Base-by-base conservation (phyloP, 208 protist species). In the Trypanosoma platydactyli region DNA sequence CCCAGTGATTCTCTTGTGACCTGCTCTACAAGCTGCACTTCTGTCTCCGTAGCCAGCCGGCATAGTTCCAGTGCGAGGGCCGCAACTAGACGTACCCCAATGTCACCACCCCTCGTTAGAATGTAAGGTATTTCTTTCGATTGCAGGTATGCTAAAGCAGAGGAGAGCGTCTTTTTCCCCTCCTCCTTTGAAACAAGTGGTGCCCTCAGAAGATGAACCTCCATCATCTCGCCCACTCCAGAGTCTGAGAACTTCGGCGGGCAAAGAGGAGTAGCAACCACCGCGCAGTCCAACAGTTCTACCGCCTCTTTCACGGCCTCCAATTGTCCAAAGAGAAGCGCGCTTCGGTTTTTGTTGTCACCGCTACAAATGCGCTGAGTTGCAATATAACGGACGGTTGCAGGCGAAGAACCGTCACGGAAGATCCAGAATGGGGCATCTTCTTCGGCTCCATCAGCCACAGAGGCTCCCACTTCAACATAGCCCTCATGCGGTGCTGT, bases 111-210 rank as follows among this genome's bases (percentile, higher is more conserved):
- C 50, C 44, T 61, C 0, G 55, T 71, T 13, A 78, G 55, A 45
- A 81, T 49, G 30, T 74, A 77, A 12, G 77, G 71, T 2, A 67
- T 53, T 9, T 54, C 52, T 5, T 24, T 64, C 20, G 64, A 68
- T 41, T 71, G 63, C 46, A 81, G 30, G 59, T 68, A 81, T 13
- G 60, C 15, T 7, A 76, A 50, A 3, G 76, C 68, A 16, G 45
- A 64, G 18, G 56, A 61, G 12, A 67, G 61, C 49, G 53, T 18
- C 38, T 55, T 54, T 33, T 60, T 42, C 27, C 20, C 4, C n/a
- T 53, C 12, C 20, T 11, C 54, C 42, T 30, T 38, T 35, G 25
- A 27, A 38, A 67, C n/a, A 58, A 52, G 1, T 66, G 71, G 7
- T 15, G 29, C 5, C 25, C 30, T 30, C 9, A 51, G 15, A 24